Conservation (phyloP, 371 early-diverging fungal species). For the Rhizopus microsporus region DNA sequence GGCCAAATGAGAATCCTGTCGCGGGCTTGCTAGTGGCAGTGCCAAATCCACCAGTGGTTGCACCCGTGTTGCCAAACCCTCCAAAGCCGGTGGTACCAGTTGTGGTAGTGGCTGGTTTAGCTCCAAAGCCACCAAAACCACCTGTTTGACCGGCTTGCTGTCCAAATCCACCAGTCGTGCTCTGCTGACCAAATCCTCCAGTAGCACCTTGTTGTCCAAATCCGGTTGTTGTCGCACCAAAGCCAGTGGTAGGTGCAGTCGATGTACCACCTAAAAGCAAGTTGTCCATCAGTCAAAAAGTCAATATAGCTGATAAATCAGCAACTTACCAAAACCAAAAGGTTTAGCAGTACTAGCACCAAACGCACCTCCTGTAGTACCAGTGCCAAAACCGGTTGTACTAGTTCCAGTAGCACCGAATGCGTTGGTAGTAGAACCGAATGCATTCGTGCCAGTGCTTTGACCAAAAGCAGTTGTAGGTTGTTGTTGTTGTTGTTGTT, state of each 20-base stretch:
- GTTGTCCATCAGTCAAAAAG: background rate
- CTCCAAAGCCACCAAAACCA: slow-evolving; percentile 41
- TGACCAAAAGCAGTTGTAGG: slow-evolving; percentile 37
- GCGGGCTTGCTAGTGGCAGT: slow-evolving; percentile 51
- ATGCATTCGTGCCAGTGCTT: slow-evolving; percentile 18
- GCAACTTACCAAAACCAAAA: slow-evolving; percentile 36
- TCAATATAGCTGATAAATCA: background rate
- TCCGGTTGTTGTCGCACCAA: slow-evolving; percentile 32
- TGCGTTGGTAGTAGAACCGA: slow-evolving; percentile 30
- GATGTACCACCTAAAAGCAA: slow-evolving; percentile 17
- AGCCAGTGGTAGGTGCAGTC: slow-evolving; percentile 41
- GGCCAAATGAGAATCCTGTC: slow-evolving; percentile 48
- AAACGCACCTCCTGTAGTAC: slow-evolving; percentile 26
- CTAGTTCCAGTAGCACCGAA: slow-evolving; percentile 13
- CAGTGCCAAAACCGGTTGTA: slow-evolving; percentile 29
- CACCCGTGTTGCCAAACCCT: slow-evolving; percentile 10
- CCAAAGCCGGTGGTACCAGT: slow-evolving; percentile 44
- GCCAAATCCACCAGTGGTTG: slow-evolving; percentile 43
- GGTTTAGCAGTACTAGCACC: slow-evolving; percentile 38
- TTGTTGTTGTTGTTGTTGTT: background rate
- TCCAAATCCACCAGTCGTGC: slow-evolving; percentile 32
- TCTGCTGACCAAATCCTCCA: slow-evolving; percentile 19
- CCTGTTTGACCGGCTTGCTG: slow-evolving; percentile 38
- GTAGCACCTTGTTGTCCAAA: slow-evolving; percentile 42
- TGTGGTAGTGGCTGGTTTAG: slow-evolving; percentile 16